phyloP scores from a whole-genome alignment of 192 early-diverging fungal genomes.

The Diversispora epigaea region DNA sequence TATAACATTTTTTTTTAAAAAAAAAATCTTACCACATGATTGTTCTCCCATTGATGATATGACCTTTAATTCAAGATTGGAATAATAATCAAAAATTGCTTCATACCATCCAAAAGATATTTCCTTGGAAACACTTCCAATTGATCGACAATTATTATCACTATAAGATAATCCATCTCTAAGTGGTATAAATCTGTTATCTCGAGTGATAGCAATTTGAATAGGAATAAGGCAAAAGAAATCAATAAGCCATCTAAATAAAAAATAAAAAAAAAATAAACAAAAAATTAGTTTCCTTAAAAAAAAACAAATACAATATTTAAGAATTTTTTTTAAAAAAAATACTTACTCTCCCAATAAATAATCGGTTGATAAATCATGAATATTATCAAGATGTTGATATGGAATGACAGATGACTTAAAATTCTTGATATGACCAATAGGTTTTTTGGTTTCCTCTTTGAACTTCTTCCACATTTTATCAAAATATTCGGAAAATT shows the following conservation, averaged over 20 bases:
- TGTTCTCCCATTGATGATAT: slow-evolving; percentile 1
- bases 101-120: slow-evolving; percentile 10
- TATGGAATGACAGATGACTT: not conserved
- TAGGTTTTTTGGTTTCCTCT: slow-evolving; percentile 19
- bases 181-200: not conserved
- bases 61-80: not conserved
- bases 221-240: slow-evolving; percentile 12
- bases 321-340: not conserved
- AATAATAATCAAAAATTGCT: not conserved
- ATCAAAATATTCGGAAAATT: slow-evolving; percentile 6
- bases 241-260: slow-evolving; percentile 19
- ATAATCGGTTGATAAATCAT: not conserved
- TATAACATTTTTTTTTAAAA: not conserved
- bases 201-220: slow-evolving; percentile 9
- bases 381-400: not conserved
- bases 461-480: slow-evolving; percentile 6
- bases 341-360: slow-evolving; percentile 19
- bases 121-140: slow-evolving; percentile 8
- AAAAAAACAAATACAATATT: not conserved
- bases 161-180: not conserved
- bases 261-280: not conserved
- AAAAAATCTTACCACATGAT: not conserved
- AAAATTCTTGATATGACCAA: slow-evolving; percentile 23
- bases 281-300: not conserved
- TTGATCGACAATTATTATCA: slow-evolving; percentile 3